Evolutionary conservation across 331 rosid genomes (phyloP).

Genomic region (Saraca asoca): DNA sequence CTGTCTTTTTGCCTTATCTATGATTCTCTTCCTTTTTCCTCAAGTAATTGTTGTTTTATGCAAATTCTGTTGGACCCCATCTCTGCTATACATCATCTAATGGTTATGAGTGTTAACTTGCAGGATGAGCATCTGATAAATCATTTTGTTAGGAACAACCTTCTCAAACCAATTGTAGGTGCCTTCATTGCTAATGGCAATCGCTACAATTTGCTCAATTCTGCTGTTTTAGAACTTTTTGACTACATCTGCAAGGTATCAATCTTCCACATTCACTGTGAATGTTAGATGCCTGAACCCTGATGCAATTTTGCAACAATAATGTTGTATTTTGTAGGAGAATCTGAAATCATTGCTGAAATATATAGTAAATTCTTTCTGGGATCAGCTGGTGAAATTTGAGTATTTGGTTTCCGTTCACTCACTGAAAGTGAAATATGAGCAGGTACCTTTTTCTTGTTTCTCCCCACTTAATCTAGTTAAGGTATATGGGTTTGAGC

Average conservation of each 20-base stretch:
- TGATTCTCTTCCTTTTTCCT: not conserved
- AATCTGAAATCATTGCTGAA: constrained; percentile 64
- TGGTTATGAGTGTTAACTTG: constrained; percentile 41
- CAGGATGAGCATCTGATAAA: constrained; percentile 90
- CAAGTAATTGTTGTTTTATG: constrained; percentile 16
- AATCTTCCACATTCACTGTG: constrained; percentile 24
- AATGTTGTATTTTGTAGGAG: constrained; percentile 60
- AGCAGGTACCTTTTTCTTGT: constrained; percentile 63
- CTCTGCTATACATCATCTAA: constrained; percentile 23
- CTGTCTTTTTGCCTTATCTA: no score
- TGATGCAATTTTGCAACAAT: constrained; percentile 17
- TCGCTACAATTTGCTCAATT: constrained; percentile 92
- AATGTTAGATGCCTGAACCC: constrained; percentile 21
- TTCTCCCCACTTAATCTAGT: not conserved
- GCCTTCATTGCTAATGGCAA: constrained; percentile 81
- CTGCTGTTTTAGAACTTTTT: constrained; percentile 86
- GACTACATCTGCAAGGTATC: constrained; percentile 81
- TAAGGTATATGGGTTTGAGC: constrained; percentile 25
- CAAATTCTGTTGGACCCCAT: constrained; percentile 15
- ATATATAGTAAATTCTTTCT: constrained; percentile 75
- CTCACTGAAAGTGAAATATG: constrained; percentile 78
- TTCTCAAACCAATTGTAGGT: constrained; percentile 80
- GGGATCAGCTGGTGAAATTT: constrained; percentile 76
- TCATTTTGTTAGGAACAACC: constrained; percentile 73
- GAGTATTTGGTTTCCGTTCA: constrained; percentile 65